Evolutionary conservation across 805 yeast genomes (phyloP), one percentile per base, ranked within the genome.

Genomic region (Candida oleophila): DNA sequence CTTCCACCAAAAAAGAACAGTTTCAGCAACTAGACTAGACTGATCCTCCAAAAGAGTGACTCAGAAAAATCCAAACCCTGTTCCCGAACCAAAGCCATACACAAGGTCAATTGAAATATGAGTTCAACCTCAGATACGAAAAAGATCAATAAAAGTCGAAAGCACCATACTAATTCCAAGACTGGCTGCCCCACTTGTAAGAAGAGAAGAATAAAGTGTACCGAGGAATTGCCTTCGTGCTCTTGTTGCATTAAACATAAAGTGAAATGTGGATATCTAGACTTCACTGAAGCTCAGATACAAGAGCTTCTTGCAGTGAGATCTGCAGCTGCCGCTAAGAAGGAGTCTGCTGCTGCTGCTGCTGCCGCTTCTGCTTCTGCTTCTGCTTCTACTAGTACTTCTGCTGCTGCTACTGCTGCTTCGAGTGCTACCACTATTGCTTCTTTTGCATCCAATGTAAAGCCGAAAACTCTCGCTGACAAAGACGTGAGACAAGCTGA

Each of bases 181-280:
- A 60, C 64, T 8, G 82, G 82, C 4, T 78, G 82, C 50, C 64
- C 71, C 18, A 74, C 76, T 28, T 78, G 82, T 59, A 76, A 76
- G 55, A 63, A 64, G 44, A 61, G 83, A 42, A 61, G 79, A 41
- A 80, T 78, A 50, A 77, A 77, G 56, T 78, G 82, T 50, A 53
- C 63, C 21, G 75, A 71, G 45, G 69, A 69, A 37, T 55, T 71
- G 21, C 76, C 76, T 1, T 56, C 59, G 41, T 71, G 76, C 47
- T 39, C 54, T 44, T 71, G 71, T 51, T 71, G 76, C 55, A 52
- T 68, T 43, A 71, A 71, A 46, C 75, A 71, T 51, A 62, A 66
- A 44, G 66, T 62, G 3, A 61, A 56, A 43, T 71, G 76, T 56
- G 74, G 70, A 4, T 71, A 71, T 50, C 56, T 68, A 34, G 68